These are phyloP conservation scores for Persicaria tinctoria DNA, from an alignment of 148 eudicot genomes.

Conservation along the genomic window DNA sequence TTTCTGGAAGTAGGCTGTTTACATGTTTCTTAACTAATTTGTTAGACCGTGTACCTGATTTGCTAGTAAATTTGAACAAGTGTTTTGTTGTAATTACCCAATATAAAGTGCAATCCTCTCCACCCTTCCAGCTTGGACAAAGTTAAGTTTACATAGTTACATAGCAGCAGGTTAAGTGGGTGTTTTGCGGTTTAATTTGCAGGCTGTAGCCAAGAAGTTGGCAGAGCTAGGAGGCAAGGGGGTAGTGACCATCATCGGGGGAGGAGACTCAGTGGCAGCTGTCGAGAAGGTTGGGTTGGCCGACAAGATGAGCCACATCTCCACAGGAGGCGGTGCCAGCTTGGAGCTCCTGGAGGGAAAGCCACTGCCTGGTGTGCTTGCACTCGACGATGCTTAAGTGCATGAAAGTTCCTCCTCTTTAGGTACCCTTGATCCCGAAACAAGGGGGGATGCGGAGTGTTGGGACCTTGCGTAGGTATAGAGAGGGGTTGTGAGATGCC, in stretches of 20 bases:
- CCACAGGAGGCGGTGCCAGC: slow-evolving; percentile 97
- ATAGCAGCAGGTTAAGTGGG: not conserved
- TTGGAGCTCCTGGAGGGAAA: slow-evolving; percentile 94
- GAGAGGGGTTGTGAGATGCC: not conserved
- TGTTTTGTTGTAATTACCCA: too few species aligned
- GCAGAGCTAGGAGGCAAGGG: slow-evolving; percentile 84
- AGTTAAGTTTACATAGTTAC: too few species aligned
- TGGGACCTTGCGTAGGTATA: not conserved
- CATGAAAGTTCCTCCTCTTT: not conserved
- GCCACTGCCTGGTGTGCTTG: slow-evolving; percentile 75
- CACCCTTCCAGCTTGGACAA: too few species aligned
- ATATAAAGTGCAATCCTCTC: too few species aligned
- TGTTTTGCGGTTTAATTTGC: slow-evolving; percentile 9
- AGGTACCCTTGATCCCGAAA: slow-evolving; percentile 1
- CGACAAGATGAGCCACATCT: slow-evolving; percentile 95
- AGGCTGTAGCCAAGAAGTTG: slow-evolving; percentile 76
- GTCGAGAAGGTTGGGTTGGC: slow-evolving; percentile 92
- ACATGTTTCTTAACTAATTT: not conserved
- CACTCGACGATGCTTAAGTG: slow-evolving; percentile 55
- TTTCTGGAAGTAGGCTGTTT: not conserved
- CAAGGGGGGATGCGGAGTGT: slow-evolving; percentile 3
- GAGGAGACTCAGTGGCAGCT: slow-evolving; percentile 90
- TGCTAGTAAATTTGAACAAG: too few species aligned
- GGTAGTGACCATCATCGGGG: slow-evolving; percentile 86
- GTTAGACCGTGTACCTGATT: too few species aligned